phyloP scores from a whole-genome alignment of 805 yeast genomes.

The Wickerhamomyces canadensis region DNA sequence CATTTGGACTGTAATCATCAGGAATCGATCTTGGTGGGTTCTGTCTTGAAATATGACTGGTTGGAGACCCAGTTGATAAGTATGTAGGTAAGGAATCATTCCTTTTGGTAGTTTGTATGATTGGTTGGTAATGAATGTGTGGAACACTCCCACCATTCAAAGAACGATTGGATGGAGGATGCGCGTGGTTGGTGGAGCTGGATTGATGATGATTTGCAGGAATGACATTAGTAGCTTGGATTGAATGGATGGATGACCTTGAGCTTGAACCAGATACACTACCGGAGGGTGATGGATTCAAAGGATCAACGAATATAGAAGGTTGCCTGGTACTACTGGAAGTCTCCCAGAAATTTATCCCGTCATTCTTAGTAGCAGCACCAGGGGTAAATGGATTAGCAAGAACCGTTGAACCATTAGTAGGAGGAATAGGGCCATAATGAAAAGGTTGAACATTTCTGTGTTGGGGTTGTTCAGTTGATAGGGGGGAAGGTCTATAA shows the following conservation, averaged over 20 bases:
- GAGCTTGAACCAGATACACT: slow-evolving; percentile 6
- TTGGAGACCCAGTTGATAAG: slow-evolving; percentile 2
- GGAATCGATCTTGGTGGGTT: slow-evolving; percentile 20
- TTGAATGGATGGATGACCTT: slow-evolving; percentile 3
- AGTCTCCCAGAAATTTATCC: slow-evolving; percentile 23
- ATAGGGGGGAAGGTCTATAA: slow-evolving; percentile 5
- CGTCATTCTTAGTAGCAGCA: slow-evolving; percentile 11
- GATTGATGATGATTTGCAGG: slow-evolving; percentile 5
- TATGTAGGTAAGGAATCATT: slow-evolving; percentile 16
- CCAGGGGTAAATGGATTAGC: slow-evolving; percentile 9
- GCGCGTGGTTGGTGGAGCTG: slow-evolving; percentile 1
- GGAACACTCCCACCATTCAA: slow-evolving; percentile 9
- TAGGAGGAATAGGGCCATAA: not conserved
- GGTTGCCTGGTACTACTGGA: slow-evolving; percentile 21
- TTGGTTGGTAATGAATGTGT: slow-evolving; percentile 8
- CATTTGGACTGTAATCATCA: slow-evolving; percentile 9
- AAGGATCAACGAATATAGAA: slow-evolving; percentile 23
- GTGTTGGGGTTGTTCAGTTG: slow-evolving; percentile 1
- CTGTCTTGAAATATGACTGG: slow-evolving; percentile 5
- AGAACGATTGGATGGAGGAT: slow-evolving; percentile 2
- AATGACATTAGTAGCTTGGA: slow-evolving; percentile 2
- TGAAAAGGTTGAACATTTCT: not conserved
- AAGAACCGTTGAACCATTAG: too few relatives aligned
- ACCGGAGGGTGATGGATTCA: slow-evolving; percentile 11
- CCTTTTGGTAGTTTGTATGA: slow-evolving; percentile 5